A percentile compares a stretch with the other conserved stretches of the same genome.
Conservation (phyloP, 345 rosid species). For the Adansonia digitata region DNA sequence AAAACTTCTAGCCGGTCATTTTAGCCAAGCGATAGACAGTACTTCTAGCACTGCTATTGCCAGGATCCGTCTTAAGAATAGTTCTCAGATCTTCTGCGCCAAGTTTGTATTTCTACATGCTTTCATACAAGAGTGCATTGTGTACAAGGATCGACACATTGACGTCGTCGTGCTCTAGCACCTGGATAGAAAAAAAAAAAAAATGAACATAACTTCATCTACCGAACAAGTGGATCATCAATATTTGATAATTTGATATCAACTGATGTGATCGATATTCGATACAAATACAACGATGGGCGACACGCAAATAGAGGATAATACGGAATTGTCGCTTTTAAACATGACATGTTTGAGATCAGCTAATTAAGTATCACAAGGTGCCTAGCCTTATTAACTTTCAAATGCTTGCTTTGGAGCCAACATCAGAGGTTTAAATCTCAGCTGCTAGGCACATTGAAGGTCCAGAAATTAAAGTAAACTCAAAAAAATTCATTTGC, state of each 20-base stretch:
- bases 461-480: not conserved
- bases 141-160: constrained; percentile 76
- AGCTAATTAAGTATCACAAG: not conserved
- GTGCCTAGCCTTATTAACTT: not conserved
- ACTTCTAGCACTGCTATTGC: constrained; percentile 89
- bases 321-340: not conserved
- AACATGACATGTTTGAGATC: not conserved
- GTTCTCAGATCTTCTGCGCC: constrained; percentile 96
- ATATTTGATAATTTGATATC: not conserved
- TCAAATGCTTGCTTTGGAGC: not conserved
- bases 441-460: not conserved
- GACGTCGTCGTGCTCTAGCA: constrained; percentile 58
- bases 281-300: not conserved
- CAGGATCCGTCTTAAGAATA: constrained; percentile 86
- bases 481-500: not conserved
- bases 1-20: constrained; percentile 57
- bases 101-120: constrained; percentile 96
- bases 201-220: not conserved
- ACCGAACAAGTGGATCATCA: not conserved
- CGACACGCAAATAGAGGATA: too few relatives aligned
- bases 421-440: not conserved
- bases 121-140: constrained; percentile 91
- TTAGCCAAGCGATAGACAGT: constrained; percentile 84
- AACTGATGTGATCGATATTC: not conserved
- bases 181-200: constrained; percentile 39